Conservation (phyloP, 495 filamentous ascomycete species). For the Daldinia grandis region DNA sequence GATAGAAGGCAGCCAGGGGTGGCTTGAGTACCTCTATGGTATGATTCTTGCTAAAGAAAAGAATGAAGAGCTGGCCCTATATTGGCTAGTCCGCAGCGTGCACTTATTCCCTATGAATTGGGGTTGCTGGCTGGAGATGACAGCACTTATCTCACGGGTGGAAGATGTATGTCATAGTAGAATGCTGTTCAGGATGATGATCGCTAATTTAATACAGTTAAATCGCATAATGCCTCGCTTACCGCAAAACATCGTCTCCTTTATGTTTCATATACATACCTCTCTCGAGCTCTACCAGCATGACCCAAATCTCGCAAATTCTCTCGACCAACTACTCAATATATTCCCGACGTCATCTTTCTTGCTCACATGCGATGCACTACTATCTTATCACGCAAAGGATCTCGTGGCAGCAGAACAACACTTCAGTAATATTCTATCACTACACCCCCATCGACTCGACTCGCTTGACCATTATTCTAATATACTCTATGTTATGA, state of each 20-base stretch:
- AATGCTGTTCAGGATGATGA: background rate
- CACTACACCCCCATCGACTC: constrained; percentile 83
- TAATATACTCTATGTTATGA: constrained; percentile 96
- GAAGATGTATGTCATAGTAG: constrained; percentile 72
- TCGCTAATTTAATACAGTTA: constrained; percentile 49
- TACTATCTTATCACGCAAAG: constrained; percentile 93
- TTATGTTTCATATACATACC: constrained; percentile 90
- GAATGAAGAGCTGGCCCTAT: constrained; percentile 82
- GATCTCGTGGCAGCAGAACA: constrained; percentile 87
- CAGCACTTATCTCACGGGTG: constrained; percentile 72
- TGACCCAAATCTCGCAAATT: constrained; percentile 71
- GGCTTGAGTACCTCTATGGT: constrained; percentile 95
- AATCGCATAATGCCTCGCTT: constrained; percentile 65
- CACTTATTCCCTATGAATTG: constrained; percentile 91
- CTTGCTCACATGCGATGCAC: constrained; percentile 85
- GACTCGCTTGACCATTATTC: constrained; percentile 94
- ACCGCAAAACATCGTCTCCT: constrained; percentile 89
- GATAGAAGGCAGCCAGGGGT: constrained; percentile 74
- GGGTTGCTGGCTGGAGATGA: constrained; percentile 94
- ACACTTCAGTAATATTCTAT: constrained; percentile 83
- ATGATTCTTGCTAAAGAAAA: constrained; percentile 90
- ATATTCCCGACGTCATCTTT: constrained; percentile 90
- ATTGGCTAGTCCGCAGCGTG: constrained; percentile 84
- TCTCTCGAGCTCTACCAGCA: constrained; percentile 92
- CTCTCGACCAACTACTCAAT: constrained; percentile 75